Percentiles rank a stretch among this genome's conserved stretches.
phyloP scores from a whole-genome alignment of 257 asterid species.

The Prunella vulgaris region DNA sequence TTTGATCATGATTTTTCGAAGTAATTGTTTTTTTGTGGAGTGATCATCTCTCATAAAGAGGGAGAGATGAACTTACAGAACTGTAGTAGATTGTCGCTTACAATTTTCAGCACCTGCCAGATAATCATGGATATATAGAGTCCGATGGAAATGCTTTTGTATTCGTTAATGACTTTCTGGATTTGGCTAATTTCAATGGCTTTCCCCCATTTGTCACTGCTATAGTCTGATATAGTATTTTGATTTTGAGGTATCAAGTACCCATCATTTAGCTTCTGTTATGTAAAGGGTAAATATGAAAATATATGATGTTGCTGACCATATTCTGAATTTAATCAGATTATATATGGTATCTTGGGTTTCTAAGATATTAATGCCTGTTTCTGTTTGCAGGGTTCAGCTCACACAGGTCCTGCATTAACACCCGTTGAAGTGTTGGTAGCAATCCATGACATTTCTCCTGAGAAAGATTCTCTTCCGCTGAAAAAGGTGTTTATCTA shows the following conservation, averaged over 20 bases:
- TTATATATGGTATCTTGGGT: conserved; percentile 13
- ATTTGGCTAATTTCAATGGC: not conserved
- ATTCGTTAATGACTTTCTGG: not conserved
- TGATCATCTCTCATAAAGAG: not conserved
- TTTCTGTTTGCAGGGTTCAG: conserved; percentile 70
- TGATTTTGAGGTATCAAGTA: conserved; percentile 2
- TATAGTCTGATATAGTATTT: not conserved
- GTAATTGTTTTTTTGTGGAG: not conserved
- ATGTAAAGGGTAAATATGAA: not conserved
- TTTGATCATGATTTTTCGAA: not conserved
- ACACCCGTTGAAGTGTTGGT: conserved; percentile 97
- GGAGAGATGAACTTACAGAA: not conserved
- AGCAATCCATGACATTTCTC: conserved; percentile 90
- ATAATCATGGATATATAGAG: not conserved
- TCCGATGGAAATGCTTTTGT: not conserved
- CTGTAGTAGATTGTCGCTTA: not conserved
- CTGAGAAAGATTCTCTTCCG: conserved; percentile 83
- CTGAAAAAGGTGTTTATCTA: conserved; percentile 71
- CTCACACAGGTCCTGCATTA: conserved; percentile 95
- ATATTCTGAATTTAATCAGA: conserved; percentile 1
- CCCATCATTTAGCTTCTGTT: conserved; percentile 15
- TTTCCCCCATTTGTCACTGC: not conserved
- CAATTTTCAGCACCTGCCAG: not conserved
- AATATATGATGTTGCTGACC: not conserved
- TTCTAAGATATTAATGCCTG: conserved; percentile 12